Base-by-base conservation (phyloP, 805 yeast species). In the Ogataea ramenticola region DNA sequence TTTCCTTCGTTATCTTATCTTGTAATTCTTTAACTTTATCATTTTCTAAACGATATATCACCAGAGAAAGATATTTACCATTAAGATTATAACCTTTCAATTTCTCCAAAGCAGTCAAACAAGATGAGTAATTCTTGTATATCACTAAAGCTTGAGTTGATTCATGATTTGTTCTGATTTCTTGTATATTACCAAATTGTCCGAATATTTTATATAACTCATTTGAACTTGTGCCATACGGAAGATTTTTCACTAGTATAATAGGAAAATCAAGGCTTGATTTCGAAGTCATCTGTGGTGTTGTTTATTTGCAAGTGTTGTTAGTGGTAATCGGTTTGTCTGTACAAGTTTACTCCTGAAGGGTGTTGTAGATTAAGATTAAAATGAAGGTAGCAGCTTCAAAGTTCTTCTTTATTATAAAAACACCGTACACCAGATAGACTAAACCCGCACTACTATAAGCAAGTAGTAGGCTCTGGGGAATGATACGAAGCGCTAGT, bases 71-170 rank as follows among this genome's bases (percentile, higher is more conserved):
- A 52, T 80, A 80, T 44, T 86, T 53, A 9, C 80, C 79, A 46
- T 75, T 71, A 49, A 74, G 74, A 52, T 79, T 79, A 47, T 72
- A 74, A 1, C 87, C 87, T 42, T 75, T 75, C 42, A 80, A 56
- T 46, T 75, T 80, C n/a, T 68, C 71, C 19, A 70, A 64, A 0
- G 85, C 84, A 29, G 58, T 55, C n/a, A 56, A 57, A 15, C 85
- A 81, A 47, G 70, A 68, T 24, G 60, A 59, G 17, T 71, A 46
- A 38, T 73, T 74, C 42, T 70, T 72, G 56, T 69, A 81, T 2
- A 80, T 71, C 16, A 80, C 72, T 44, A 72, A 68, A 21, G 82
- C 80, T 8, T 80, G 74, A 12, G 66, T 67, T 10, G 49, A 54
- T 5, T 60, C 58, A n/a, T 54, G 51, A 6, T 76, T 74, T 15